phyloP scores from a whole-genome alignment of 2,329 filamentous ascomycete species.

The Chrysoporthe deuterocubensis region DNA sequence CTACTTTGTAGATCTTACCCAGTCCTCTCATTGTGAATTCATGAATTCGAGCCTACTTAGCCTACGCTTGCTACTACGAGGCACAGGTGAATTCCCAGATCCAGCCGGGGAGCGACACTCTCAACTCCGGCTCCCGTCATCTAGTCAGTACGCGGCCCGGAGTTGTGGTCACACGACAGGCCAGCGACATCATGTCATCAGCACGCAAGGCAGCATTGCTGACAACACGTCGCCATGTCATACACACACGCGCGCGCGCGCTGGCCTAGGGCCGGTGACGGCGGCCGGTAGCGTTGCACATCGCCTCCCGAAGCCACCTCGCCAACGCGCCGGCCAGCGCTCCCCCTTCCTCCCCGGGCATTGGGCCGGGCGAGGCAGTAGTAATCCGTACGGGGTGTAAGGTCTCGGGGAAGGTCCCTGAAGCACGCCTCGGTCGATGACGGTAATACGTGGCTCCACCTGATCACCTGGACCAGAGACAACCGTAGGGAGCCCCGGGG shows the following conservation, averaged over 20 bases:
- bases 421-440: not conserved
- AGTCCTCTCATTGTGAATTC: too few species aligned
- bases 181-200: not conserved
- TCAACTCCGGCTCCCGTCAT: too few species aligned
- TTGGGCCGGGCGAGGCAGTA: not conserved
- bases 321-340: too few species aligned
- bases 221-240: not conserved
- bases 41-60: too few species aligned
- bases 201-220: not conserved
- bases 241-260: not conserved
- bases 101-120: too few species aligned
- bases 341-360: not conserved
- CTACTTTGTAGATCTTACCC: too few species aligned
- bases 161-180: not conserved
- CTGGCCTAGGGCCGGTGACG: not conserved
- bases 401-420: not conserved
- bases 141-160: too few species aligned
- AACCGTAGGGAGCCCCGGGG: not conserved
- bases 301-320: not conserved
- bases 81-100: too few species aligned
- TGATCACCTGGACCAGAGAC: not conserved
- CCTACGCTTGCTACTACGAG: too few species aligned
- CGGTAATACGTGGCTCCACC: too few species aligned
- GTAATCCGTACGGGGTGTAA: not conserved
- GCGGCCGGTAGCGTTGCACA: not conserved